phyloP scores from a whole-genome alignment of 306 rosid genomes.

The Arachis hypogaea region DNA sequence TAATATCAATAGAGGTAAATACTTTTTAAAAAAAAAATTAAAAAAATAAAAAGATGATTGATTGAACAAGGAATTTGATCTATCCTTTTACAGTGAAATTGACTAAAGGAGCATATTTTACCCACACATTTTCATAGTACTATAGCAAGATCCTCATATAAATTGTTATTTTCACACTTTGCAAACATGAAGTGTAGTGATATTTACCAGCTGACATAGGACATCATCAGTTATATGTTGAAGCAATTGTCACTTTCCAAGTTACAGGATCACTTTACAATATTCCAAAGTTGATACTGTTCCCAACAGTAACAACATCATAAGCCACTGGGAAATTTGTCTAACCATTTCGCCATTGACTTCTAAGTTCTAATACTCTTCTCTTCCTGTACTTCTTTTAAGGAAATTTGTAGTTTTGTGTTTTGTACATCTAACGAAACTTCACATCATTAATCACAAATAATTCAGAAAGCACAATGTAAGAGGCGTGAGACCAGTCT shows the following conservation, averaged over 20 bases:
- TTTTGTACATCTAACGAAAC: not conserved
- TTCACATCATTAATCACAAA: not conserved
- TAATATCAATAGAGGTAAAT: too few relatives aligned
- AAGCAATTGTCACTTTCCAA: slow-evolving; percentile 39
- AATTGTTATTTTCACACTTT: slow-evolving; percentile 11
- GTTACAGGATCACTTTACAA: slow-evolving; percentile 8
- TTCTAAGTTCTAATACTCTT: not conserved
- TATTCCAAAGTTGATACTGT: slow-evolving; percentile 38
- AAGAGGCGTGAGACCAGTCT: not conserved
- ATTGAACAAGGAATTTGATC: slow-evolving; percentile 11
- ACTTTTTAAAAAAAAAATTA: too few relatives aligned
- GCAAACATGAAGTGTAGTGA: slow-evolving; percentile 30
- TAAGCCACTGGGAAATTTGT: not conserved
- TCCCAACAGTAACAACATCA: not conserved
- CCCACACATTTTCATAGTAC: slow-evolving; percentile 28
- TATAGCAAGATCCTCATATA: slow-evolving; percentile 15
- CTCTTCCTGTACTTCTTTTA: too few relatives aligned
- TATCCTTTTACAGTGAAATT: not conserved
- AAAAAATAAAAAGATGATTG: slow-evolving; percentile 14
- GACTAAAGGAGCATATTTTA: slow-evolving; percentile 24
- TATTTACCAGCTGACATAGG: slow-evolving; percentile 19
- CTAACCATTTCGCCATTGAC: not conserved
- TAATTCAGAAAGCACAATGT: not conserved
- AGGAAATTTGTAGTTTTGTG: not conserved
- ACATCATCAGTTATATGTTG: slow-evolving; percentile 6